These are phyloP conservation scores for Drechslerella stenobrocha DNA, from an alignment of 2,329 filamentous ascomycete species.

Conservation along the genomic window DNA sequence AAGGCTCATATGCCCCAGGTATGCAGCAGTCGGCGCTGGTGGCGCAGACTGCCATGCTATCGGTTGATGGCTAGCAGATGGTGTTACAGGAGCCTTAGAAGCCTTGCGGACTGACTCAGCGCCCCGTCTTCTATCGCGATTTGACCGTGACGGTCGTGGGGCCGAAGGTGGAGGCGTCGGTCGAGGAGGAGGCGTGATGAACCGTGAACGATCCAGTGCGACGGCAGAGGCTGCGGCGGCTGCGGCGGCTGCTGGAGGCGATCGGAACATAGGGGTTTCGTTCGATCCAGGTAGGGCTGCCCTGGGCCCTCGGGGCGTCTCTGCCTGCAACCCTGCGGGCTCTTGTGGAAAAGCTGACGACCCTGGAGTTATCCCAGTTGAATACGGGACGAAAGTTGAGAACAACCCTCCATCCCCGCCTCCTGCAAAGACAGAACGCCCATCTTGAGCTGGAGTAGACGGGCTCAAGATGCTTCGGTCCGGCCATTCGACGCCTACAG, in stretches of 20 bases:
- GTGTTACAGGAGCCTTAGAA: neutral
- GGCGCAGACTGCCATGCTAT: slow-evolving; percentile 35
- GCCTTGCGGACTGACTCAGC: neutral
- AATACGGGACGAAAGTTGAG: too few species aligned
- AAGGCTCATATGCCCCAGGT: too few species aligned
- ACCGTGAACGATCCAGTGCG: slow-evolving; percentile 7
- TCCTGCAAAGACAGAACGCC: too few species aligned
- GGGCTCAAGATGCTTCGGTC: neutral
- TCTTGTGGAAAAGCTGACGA: too few species aligned
- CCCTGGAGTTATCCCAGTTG: too few species aligned
- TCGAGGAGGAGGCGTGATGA: slow-evolving; percentile 19
- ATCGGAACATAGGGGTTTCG: too few species aligned
- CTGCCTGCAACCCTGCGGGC: neutral
- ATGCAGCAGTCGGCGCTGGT: neutral
- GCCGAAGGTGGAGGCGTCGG: slow-evolving; percentile 26
- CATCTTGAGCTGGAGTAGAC: neutral
- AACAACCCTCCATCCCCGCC: too few species aligned
- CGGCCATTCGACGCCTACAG: too few species aligned
- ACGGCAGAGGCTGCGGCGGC: neutral
- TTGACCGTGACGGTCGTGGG: slow-evolving; percentile 4
- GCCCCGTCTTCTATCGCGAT: neutral
- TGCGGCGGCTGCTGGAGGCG: too few species aligned
- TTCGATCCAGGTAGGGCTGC: neutral
- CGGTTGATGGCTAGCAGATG: too few species aligned
- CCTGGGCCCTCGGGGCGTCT: neutral